phyloP scores from a whole-genome alignment of 768 basidiomycete genomes.

The Gautieria morchelliformis region DNA sequence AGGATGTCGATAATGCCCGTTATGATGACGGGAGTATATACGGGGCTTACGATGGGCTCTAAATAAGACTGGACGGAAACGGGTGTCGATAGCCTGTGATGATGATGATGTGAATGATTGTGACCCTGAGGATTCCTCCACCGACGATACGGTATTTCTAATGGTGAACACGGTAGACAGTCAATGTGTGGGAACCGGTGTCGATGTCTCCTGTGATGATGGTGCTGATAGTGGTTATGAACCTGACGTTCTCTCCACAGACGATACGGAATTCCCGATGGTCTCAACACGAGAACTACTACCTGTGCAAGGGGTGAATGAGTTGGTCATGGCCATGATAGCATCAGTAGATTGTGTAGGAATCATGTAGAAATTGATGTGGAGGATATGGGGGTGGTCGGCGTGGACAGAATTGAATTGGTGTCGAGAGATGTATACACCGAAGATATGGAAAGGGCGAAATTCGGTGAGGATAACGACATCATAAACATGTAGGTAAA shows the following conservation, averaged over 20 bases:
- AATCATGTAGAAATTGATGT: too few relatives aligned
- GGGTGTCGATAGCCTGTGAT: neutral
- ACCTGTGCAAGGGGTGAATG: too few relatives aligned
- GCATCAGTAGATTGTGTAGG: too few relatives aligned
- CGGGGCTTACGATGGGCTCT: neutral
- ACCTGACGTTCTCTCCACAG: too few relatives aligned
- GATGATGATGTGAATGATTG: neutral
- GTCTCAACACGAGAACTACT: too few relatives aligned
- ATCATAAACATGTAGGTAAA: neutral
- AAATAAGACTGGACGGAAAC: conserved; percentile 7
- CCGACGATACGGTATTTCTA: too few relatives aligned
- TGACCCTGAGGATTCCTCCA: neutral
- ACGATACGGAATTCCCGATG: too few relatives aligned
- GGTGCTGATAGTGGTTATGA: neutral
- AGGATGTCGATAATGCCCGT: conserved; percentile 4
- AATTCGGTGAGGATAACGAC: neutral
- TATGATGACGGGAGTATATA: too few relatives aligned
- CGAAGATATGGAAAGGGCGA: neutral
- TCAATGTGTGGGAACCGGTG: neutral
- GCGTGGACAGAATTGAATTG: neutral
- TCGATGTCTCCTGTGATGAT: neutral
- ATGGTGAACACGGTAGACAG: too few relatives aligned
- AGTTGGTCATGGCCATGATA: too few relatives aligned
- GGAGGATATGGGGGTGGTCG: neutral
- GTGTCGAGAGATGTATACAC: too few relatives aligned